Base-by-base conservation (phyloP, 1,139 yeast genomes). In the Eremothecium coryli region DNA sequence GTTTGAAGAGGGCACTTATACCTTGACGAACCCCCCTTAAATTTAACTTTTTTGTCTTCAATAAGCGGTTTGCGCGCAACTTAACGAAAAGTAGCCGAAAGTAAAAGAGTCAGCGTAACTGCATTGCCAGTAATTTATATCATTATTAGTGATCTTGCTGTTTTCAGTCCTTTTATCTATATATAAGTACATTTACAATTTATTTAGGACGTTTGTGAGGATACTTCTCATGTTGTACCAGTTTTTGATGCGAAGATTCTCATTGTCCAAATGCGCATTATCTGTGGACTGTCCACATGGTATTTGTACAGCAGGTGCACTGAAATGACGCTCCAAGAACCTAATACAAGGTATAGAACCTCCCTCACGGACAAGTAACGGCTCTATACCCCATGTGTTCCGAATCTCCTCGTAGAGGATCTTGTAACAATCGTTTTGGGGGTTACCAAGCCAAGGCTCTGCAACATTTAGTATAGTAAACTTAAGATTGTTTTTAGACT, bases 261-360 rank as follows among this genome's bases (percentile, higher is more conserved):
- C 98, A 52, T 90, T 81, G 49, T 78, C 76, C 50, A 90, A 68
- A 63, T 90, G 98, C 2, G 97, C 97, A 52, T 85, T 85, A 56
- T 90, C 98, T 32, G 93, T 76, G 1, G 93, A 73, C 61, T 90
- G 98, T 0, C 98, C 98, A 55, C 96, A 85, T 2, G 98, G 98
- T 26, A 90, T 73, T 57, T 90, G 97, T 1, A 90, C 94, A 1
- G 96, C 97, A 14, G 85, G 82, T 2, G 97, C 95, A 35, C 69
- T 59, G 46, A 90, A 82, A 13, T 72, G 68, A 54, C 81, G 82
- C 50, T 90, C 98, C 45, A 90, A 63, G 43, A 81, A 81, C 40
- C 96, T 62, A 5, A 93, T 77, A 10, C 90, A 79, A 2, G 98
- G 97, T 53, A 90, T 86, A 1, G 95, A 82, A 0, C 98, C 98